A percentile compares a stretch with the other conserved stretches of the same genome.
Conservation (phyloP, 495 filamentous ascomycete genomes). For the Trichoderma erinaceum region DNA sequence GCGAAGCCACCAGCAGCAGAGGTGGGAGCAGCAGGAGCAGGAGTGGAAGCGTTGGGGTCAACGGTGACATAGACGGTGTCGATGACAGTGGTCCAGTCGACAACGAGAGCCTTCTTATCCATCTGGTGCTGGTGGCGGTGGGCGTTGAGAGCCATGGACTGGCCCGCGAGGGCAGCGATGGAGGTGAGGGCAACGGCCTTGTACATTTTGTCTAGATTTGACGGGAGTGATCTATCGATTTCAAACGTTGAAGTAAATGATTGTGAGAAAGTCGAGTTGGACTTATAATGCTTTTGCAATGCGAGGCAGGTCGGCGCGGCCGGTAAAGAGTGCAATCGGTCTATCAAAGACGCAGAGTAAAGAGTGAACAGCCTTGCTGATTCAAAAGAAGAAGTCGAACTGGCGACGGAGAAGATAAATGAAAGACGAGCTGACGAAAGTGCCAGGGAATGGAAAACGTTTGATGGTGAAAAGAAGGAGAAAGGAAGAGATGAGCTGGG, state of each 20-base stretch:
- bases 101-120: conserved; percentile 28
- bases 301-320: conserved; percentile 15
- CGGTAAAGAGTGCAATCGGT: conserved; percentile 21
- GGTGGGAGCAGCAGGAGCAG: conserved; percentile 18
- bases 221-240: background rate
- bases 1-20: conserved; percentile 15
- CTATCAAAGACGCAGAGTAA: conserved; percentile 37
- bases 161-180: conserved; percentile 24
- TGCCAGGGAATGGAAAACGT: conserved; percentile 1
- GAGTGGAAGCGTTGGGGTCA: conserved; percentile 15
- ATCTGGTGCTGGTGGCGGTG: conserved; percentile 25
- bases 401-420: conserved; percentile 13
- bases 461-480: conserved; percentile 13
- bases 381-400: conserved; percentile 10
- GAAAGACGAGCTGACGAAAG: conserved; percentile 8
- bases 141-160: conserved; percentile 23
- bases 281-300: background rate
- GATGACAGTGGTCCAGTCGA: conserved; percentile 26
- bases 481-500: conserved; percentile 12
- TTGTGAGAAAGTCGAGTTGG: conserved; percentile 7
- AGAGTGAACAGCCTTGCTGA: conserved; percentile 15
- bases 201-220: conserved; percentile 17
- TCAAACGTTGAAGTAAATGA: background rate
- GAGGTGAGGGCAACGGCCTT: conserved; percentile 15
- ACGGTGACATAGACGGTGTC: conserved; percentile 31